A percentile compares a stretch with the other conserved stretches of the same genome.
phyloP scores from a whole-genome alignment of 345 rosid genomes.

The Tarenaya hassleriana region DNA sequence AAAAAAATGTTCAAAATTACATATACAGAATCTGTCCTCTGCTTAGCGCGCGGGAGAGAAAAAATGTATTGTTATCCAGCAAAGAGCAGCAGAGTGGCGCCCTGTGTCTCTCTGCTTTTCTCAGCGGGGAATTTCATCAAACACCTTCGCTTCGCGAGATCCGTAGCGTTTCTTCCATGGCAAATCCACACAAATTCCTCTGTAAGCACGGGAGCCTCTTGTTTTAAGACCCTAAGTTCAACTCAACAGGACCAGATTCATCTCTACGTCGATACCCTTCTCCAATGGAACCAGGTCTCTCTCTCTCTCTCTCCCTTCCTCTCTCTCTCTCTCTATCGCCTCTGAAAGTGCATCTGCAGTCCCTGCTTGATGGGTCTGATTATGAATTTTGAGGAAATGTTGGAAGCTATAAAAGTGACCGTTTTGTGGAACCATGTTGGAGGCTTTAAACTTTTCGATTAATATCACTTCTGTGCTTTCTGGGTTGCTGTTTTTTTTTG shows the following conservation, averaged over 20 bases:
- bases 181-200: slow-evolving; percentile 14
- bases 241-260: slow-evolving; percentile 57
- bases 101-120: slow-evolving; percentile 16
- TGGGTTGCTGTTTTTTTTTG: neutral
- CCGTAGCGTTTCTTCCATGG: slow-evolving; percentile 16
- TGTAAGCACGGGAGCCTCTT: slow-evolving; percentile 21
- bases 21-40: too few relatives aligned
- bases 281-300: slow-evolving; percentile 77
- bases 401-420: neutral
- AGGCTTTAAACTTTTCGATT: neutral
- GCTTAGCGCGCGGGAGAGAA: neutral
- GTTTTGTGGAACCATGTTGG: slow-evolving; percentile 7
- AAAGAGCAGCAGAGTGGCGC: slow-evolving; percentile 9
- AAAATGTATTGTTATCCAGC: slow-evolving; percentile 13
- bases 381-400: too few relatives aligned
- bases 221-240: slow-evolving; percentile 42
- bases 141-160: slow-evolving; percentile 40
- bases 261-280: slow-evolving; percentile 62
- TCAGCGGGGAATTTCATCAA: slow-evolving; percentile 61
- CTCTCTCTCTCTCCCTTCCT: slow-evolving; percentile 5
- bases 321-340: too few relatives aligned
- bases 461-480: neutral
- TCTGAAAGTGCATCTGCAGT: neutral
- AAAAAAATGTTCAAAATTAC: too few relatives aligned
- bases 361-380: neutral